Conservation (phyloP, 345 rosid genomes). For the Salix suchowensis region DNA sequence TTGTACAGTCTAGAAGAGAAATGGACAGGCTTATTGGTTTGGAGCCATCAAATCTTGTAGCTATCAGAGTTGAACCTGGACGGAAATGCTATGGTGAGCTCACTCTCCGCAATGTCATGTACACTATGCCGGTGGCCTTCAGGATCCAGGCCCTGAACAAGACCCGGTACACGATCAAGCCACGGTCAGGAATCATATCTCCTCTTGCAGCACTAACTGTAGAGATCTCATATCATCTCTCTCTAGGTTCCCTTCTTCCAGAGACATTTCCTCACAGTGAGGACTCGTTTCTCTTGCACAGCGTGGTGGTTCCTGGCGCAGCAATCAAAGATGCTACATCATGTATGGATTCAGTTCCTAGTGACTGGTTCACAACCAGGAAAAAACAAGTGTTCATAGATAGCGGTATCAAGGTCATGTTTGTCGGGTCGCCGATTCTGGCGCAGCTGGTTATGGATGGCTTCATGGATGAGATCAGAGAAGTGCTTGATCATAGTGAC, state of each 20-base stretch:
- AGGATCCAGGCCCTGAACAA: constrained; percentile 45
- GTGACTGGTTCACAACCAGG: constrained; percentile 55
- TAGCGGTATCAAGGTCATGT: constrained; percentile 53
- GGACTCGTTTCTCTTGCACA: constrained; percentile 53
- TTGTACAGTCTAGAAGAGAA: not conserved
- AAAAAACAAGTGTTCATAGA: constrained; percentile 64
- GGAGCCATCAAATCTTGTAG: constrained; percentile 51
- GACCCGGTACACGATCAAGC: constrained; percentile 40
- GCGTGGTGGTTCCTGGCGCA: constrained; percentile 63
- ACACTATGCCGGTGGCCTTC: constrained; percentile 69
- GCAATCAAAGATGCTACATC: constrained; percentile 37
- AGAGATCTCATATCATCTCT: constrained; percentile 44
- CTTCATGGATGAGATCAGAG: constrained; percentile 53
- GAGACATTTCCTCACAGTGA: constrained; percentile 38
- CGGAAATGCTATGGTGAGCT: constrained; percentile 51
- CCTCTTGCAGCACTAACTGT: constrained; percentile 40
- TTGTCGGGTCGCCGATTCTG: constrained; percentile 47
- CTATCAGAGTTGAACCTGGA: constrained; percentile 45
- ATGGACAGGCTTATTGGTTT: constrained; percentile 62
- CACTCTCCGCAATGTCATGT: constrained; percentile 61
- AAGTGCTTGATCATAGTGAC: constrained; percentile 50
- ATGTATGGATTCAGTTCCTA: constrained; percentile 39
- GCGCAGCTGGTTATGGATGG: constrained; percentile 48
- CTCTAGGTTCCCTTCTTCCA: constrained; percentile 29
- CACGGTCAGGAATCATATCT: constrained; percentile 53